Evolutionary conservation across 352 stramenopile species (phyloP).

Genomic region (Phytophthora sansomeana): DNA sequence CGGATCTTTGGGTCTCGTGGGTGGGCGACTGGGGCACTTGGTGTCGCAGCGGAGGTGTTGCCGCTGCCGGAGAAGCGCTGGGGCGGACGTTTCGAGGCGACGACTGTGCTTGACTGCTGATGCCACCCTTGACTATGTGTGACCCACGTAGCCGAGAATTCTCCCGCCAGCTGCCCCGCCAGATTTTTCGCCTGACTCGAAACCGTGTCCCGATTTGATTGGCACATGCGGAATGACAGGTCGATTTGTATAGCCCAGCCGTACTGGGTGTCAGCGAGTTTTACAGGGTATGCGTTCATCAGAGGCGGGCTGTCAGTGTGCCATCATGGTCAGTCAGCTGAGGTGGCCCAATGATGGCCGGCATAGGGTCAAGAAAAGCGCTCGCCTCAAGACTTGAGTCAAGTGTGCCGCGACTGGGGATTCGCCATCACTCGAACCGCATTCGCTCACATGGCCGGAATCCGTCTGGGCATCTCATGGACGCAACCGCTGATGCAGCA

Average conservation of each 20-base stretch:
- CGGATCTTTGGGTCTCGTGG: constrained; percentile 17
- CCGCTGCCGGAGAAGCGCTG: not conserved
- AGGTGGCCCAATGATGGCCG: constrained; percentile 11
- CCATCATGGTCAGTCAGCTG: constrained; percentile 28
- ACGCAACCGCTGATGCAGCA: not conserved
- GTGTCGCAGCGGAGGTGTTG: not conserved
- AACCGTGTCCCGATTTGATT: not conserved
- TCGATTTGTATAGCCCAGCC: no score
- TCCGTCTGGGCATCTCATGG: constrained; percentile 17
- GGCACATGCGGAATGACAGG: no score
- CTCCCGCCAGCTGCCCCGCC: constrained; percentile 41
- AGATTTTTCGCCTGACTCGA: constrained; percentile 36
- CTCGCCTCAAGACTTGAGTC: no score
- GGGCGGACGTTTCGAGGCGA: constrained; percentile 27
- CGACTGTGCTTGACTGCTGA: constrained; percentile 29
- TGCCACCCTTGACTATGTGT: constrained; percentile 17
- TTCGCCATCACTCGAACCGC: constrained; percentile 9
- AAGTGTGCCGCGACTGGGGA: not conserved
- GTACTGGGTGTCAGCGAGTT: no score
- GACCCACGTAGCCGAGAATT: constrained; percentile 30
- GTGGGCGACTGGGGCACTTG: not conserved
- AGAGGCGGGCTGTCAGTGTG: not conserved
- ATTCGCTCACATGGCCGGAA: constrained; percentile 11
- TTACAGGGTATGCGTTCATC: no score
- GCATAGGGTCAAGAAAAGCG: constrained; percentile 5